These are phyloP conservation scores for Geotrichum aggregatum DNA, from an alignment of 1,139 yeast species.

Conservation along the genomic window DNA sequence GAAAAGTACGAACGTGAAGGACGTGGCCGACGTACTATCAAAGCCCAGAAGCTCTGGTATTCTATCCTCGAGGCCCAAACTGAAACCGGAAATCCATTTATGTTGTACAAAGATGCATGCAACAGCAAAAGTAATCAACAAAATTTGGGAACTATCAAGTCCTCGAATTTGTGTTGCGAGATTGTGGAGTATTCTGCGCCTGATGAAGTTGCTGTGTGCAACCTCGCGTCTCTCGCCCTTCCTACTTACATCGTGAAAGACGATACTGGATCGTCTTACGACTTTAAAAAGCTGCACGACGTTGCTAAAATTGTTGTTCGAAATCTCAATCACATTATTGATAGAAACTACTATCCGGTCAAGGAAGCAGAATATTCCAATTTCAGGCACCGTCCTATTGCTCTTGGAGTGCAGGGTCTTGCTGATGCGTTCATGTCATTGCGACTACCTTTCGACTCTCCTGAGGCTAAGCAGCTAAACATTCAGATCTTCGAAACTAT, in stretches of 20 bases:
- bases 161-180: conserved; percentile 86
- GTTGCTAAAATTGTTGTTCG: conserved; percentile 70
- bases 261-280: conserved; percentile 52
- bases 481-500: conserved; percentile 83
- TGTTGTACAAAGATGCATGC: conserved; percentile 86
- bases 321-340: conserved; percentile 73
- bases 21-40: conserved; percentile 64
- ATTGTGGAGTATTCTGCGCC: conserved; percentile 84
- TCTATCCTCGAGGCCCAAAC: conserved; percentile 84
- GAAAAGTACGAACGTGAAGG: conserved; percentile 68
- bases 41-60: conserved; percentile 87
- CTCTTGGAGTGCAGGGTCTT: conserved; percentile 85
- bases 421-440: conserved; percentile 77
- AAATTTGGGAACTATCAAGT: conserved; percentile 81
- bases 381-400: conserved; percentile 77
- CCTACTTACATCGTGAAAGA: conserved; percentile 59
- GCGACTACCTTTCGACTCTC: conserved; percentile 75
- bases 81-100: conserved; percentile 90
- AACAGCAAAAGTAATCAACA: conserved; percentile 78
- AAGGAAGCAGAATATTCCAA: conserved; percentile 65
- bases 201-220: conserved; percentile 88
- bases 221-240: conserved; percentile 78
- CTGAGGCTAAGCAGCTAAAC: conserved; percentile 65
- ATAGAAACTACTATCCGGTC: conserved; percentile 74
- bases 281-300: conserved; percentile 65